phyloP scores from a whole-genome alignment of 805 yeast species.

The Yarrowia sp. region DNA sequence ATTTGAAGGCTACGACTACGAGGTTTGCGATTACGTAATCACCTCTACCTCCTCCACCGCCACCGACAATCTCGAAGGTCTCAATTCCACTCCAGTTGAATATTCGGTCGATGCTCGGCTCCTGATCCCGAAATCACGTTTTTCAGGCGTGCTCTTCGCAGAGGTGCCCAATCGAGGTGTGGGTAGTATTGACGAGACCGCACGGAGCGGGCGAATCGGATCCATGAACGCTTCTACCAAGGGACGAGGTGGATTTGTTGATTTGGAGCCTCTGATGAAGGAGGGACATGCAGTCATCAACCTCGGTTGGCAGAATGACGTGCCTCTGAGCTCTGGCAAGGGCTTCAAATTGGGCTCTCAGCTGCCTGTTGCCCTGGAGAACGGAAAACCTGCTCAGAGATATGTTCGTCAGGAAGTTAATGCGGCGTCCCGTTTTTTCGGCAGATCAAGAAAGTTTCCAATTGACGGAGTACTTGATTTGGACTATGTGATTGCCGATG shows the following conservation, averaged over 20 bases:
- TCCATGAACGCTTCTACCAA: not conserved
- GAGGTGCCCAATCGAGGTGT: conserved; percentile 10
- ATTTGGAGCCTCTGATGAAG: conserved; percentile 3
- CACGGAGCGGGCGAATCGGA: not conserved
- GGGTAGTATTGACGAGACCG: conserved; percentile 18
- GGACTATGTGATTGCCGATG: not conserved
- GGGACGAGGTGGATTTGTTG: conserved; percentile 12
- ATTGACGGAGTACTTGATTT: conserved; percentile 1
- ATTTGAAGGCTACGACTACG: not conserved
- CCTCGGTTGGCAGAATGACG: conserved; percentile 22
- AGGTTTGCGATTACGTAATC: not conserved
- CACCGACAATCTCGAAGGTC: not conserved
- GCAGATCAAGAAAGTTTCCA: conserved; percentile 9
- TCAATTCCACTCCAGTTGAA: not conserved
- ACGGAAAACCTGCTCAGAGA: not conserved
- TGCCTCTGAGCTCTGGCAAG: not conserved
- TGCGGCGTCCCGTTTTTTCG: conserved; percentile 16
- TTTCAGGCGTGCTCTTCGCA: conserved; percentile 12
- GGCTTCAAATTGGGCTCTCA: conserved; percentile 8
- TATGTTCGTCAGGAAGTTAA: conserved; percentile 22
- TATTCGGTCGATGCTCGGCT: conserved; percentile 25
- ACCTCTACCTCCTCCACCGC: too few species aligned
- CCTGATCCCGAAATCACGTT: not conserved
- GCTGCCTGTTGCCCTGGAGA: not conserved
- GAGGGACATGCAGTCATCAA: conserved; percentile 3